phyloP scores from a whole-genome alignment of 345 rosid species.

The Ceriops zippeliana region DNA sequence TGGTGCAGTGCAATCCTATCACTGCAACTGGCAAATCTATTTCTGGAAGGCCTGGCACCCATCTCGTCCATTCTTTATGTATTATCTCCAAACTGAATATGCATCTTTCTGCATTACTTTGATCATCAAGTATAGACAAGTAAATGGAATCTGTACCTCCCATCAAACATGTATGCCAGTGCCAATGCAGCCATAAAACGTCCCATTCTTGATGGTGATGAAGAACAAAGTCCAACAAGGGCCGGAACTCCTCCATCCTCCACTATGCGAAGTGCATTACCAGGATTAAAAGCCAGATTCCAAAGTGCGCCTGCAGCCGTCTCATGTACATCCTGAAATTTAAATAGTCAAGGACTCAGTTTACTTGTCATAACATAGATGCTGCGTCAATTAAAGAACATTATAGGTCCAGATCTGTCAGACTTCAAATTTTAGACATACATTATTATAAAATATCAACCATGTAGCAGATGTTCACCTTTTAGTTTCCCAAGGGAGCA shows the following conservation, averaged over 20 bases:
- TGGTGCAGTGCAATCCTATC: not conserved
- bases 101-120: not conserved
- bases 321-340: slow-evolving; percentile 46
- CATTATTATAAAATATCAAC: too few relatives aligned
- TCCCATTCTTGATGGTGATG: slow-evolving; percentile 40
- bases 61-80: not conserved
- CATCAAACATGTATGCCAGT: slow-evolving; percentile 39
- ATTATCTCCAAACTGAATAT: not conserved
- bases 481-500: too few relatives aligned
- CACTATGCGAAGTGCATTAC: slow-evolving; percentile 39
- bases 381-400: not conserved
- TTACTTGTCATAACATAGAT: not conserved
- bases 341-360: not conserved
- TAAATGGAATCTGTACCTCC: slow-evolving; percentile 24
- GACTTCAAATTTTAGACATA: too few relatives aligned
- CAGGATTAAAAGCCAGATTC: slow-evolving; percentile 41
- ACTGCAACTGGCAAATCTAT: not conserved
- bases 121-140: not conserved
- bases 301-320: slow-evolving; percentile 50
- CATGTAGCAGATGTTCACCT: too few relatives aligned
- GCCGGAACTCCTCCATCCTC: slow-evolving; percentile 39
- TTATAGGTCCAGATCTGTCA: too few relatives aligned
- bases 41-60: not conserved
- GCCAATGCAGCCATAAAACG: slow-evolving; percentile 48
- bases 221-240: slow-evolving; percentile 35